Base-by-base conservation (phyloP, 495 filamentous ascomycete genomes). In the Podospora comata region DNA sequence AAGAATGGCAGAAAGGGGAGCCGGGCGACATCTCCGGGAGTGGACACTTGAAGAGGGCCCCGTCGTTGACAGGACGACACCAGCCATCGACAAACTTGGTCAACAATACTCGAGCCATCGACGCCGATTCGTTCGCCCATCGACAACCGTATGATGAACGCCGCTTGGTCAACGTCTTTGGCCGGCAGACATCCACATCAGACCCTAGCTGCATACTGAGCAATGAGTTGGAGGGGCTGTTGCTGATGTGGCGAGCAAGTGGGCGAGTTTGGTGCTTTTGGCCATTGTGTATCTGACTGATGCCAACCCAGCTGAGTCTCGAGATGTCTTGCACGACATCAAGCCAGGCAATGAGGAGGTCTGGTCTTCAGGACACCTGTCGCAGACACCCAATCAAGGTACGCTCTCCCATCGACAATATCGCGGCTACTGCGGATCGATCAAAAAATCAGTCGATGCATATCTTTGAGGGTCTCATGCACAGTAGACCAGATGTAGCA, bases 351-450 rank as follows among this genome's bases (percentile, higher is more conserved):
- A 58, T 16, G 55, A 58, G 55, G 23, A 20, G 55, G 23, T 7
- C 55, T 20, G 55, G n/a, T 63, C 30, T 28, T 19, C 27, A n/a
- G 7, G 61, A 32, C 32, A 63, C 5, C 19, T 39, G 18, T 7
- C 20, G 32, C 19, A 18, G 9, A 9, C 32, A 48, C 19, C 11
- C 16, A 19, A 63, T 48, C 30, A 15, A 15, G 3, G 27, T n/a
- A 26, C 34, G 7, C 34, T 28, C 9, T 11, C 32, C 34, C 39
- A 48, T 63, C n/a, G 61, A 44, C 30, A 28, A 16, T 19, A n/a
- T 32, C 16, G 61, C 61, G 61, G 61, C 61, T 39, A 63, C 20
- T 27, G 61, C 61, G 61, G 61, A 44, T 63, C 27, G 26, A 48
- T 63, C 16, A 32, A 48, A 48, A 39, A 32, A 28, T 19, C 61